Evolutionary conservation across 352 stramenopile genomes (phyloP).

Genomic region (Phytophthora cactorum): DNA sequence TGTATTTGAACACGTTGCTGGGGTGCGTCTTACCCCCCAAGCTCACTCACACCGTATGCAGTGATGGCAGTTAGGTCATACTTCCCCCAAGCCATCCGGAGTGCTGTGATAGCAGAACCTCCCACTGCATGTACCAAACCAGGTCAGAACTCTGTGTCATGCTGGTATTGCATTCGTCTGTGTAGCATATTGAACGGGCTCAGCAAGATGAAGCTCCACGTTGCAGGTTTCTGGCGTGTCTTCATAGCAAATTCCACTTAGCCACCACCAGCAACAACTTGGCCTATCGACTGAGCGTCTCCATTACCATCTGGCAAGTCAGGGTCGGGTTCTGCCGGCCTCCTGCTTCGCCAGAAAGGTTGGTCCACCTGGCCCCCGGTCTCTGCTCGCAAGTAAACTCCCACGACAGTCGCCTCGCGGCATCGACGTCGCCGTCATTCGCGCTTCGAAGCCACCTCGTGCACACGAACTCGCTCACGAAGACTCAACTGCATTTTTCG

Average conservation of each 20-base stretch:
- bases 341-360: slow-evolving; percentile 15
- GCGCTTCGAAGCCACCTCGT: slow-evolving; percentile 12
- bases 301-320: slow-evolving; percentile 18
- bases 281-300: slow-evolving; percentile 11
- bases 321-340: slow-evolving; percentile 3
- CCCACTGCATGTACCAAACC: too few relatives aligned
- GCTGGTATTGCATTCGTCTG: background rate
- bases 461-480: slow-evolving; percentile 20
- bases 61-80: background rate
- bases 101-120: background rate
- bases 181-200: slow-evolving; percentile 2
- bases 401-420: slow-evolving; percentile 19
- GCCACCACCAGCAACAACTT: background rate
- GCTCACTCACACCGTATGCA: background rate
- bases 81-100: background rate
- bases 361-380: slow-evolving; percentile 7
- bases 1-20: slow-evolving; percentile 2
- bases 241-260: background rate
- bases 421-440: slow-evolving; percentile 20
- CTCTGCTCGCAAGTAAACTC: slow-evolving; percentile 13
- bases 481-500: slow-evolving; percentile 33
- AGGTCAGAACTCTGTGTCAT: slow-evolving; percentile 8
- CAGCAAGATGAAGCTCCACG: slow-evolving; percentile 6
- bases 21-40: background rate
- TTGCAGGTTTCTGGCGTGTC: background rate